Conservation (phyloP, 371 early-diverging fungal species). For the Rhizomucor pusillus region DNA sequence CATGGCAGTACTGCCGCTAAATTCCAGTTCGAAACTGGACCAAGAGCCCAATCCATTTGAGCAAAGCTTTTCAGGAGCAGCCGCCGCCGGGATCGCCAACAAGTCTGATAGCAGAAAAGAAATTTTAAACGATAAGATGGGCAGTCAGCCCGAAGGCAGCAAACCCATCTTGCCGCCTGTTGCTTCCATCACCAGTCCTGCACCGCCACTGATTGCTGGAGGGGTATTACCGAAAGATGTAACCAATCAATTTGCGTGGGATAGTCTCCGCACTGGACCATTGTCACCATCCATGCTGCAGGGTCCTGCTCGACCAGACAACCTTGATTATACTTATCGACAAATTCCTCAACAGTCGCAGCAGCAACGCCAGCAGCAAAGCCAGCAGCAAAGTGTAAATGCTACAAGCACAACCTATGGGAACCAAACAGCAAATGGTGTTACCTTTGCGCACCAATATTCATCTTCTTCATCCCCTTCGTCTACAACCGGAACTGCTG, state of each 20-base stretch:
- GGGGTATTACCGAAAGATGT: slow-evolving; percentile 46
- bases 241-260: slow-evolving; percentile 57
- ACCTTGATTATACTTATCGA: slow-evolving; percentile 3
- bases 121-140: slow-evolving; percentile 4
- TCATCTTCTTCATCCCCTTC: background rate
- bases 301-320: slow-evolving; percentile 59
- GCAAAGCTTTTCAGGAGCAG: slow-evolving; percentile 67
- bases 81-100: slow-evolving; percentile 1
- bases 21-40: slow-evolving; percentile 62
- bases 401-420: no score
- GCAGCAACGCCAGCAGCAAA: slow-evolving; percentile 5
- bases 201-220: slow-evolving; percentile 33
- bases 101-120: slow-evolving; percentile 1
- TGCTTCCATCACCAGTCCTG: slow-evolving; percentile 41
- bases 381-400: background rate
- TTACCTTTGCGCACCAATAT: background rate
- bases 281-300: slow-evolving; percentile 75
- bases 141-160: slow-evolving; percentile 1
- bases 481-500: background rate
- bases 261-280: slow-evolving; percentile 70
- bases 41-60: slow-evolving; percentile 88
- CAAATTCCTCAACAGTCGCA: slow-evolving; percentile 1
- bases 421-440: background rate
- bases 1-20: slow-evolving; percentile 38
- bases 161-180: slow-evolving; percentile 39